Evolutionary conservation across 352 stramenopile species (phyloP).

Genomic region (Elongisporangium prolatum): DNA sequence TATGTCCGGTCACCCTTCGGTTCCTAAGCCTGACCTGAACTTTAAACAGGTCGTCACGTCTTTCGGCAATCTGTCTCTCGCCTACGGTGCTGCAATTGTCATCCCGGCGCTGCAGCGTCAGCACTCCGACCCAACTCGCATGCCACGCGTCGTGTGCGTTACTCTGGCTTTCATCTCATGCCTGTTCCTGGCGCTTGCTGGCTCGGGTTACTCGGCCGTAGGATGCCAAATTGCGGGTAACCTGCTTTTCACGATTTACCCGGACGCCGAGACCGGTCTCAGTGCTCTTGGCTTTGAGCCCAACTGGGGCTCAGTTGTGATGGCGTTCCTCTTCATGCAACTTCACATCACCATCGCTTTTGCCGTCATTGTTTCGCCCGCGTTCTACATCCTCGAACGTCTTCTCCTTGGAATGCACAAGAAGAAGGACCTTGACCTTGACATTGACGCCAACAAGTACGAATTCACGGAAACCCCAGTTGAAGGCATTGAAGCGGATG

Average conservation of each 20-base stretch:
- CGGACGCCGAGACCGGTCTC: slow-evolving; percentile 18
- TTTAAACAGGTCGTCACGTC: slow-evolving; percentile 34
- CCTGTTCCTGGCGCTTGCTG: slow-evolving; percentile 36
- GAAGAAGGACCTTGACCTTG: slow-evolving; percentile 7
- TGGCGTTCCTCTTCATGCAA: slow-evolving; percentile 47
- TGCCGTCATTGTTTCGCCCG: slow-evolving; percentile 29
- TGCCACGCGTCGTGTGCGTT: slow-evolving; percentile 41
- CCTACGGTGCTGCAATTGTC: slow-evolving; percentile 40
- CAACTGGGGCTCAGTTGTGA: slow-evolving; percentile 25
- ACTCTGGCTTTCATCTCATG: slow-evolving; percentile 31
- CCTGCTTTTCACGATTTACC: slow-evolving; percentile 39
- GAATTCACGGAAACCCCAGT: slow-evolving; percentile 16
- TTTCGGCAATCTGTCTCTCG: slow-evolving; percentile 46
- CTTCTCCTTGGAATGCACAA: slow-evolving; percentile 36
- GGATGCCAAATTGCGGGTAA: slow-evolving; percentile 49
- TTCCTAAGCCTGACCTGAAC: slow-evolving; percentile 25
- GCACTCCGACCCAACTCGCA: slow-evolving; percentile 34
- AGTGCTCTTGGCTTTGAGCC: slow-evolving; percentile 32
- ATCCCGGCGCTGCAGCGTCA: slow-evolving; percentile 40
- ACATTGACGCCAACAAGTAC: slow-evolving; percentile 21
- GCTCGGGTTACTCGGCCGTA: slow-evolving; percentile 23
- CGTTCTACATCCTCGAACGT: slow-evolving; percentile 33
- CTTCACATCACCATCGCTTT: slow-evolving; percentile 42
- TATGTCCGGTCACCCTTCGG: slow-evolving; percentile 29
- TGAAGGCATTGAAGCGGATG: slow-evolving; percentile 6